Percentiles rank a stretch among this genome's conserved stretches.
Conservation (phyloP, 352 stramenopile species). For the Albugo candida region DNA sequence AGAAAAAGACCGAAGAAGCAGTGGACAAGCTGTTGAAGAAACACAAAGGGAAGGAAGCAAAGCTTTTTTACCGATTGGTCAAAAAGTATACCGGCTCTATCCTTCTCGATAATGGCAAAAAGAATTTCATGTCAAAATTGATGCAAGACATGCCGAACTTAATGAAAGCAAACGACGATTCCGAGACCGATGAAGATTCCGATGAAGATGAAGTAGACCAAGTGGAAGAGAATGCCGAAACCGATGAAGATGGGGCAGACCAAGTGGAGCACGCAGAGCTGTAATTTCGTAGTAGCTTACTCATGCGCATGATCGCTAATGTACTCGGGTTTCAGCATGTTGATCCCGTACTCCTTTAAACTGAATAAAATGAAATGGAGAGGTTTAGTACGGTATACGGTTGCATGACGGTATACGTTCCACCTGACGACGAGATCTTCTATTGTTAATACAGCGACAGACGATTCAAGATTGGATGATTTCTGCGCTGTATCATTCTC, state of each 20-base stretch:
- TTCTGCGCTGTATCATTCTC: conserved; percentile 8
- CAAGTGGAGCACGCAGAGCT: conserved; percentile 22
- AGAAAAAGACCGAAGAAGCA: conserved; percentile 16
- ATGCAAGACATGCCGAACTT: conserved; percentile 4
- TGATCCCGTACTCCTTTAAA: conserved; percentile 64
- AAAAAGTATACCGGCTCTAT: neutral
- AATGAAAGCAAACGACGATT: conserved; percentile 40
- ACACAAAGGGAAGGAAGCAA: conserved; percentile 17
- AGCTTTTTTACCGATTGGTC: neutral
- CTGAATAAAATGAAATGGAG: conserved; percentile 9
- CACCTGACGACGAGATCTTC: conserved; percentile 47
- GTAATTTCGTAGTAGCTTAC: conserved; percentile 3
- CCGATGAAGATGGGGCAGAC: conserved; percentile 3
- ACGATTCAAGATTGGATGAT: neutral
- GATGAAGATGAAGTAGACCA: conserved; percentile 28
- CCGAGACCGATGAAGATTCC: conserved; percentile 24
- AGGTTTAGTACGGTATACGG: neutral
- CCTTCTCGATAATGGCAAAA: conserved; percentile 1
- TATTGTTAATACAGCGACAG: conserved; percentile 34
- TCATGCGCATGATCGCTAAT: conserved; percentile 21
- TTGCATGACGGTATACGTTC: neutral
- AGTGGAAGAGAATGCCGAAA: conserved; percentile 2
- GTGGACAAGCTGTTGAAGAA: conserved; percentile 37
- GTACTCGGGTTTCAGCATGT: conserved; percentile 66
- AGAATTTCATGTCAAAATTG: conserved; percentile 5